Evolutionary conservation across 75 land plant genomes (phyloP).

Genomic region (Azolla pinnata): DNA sequence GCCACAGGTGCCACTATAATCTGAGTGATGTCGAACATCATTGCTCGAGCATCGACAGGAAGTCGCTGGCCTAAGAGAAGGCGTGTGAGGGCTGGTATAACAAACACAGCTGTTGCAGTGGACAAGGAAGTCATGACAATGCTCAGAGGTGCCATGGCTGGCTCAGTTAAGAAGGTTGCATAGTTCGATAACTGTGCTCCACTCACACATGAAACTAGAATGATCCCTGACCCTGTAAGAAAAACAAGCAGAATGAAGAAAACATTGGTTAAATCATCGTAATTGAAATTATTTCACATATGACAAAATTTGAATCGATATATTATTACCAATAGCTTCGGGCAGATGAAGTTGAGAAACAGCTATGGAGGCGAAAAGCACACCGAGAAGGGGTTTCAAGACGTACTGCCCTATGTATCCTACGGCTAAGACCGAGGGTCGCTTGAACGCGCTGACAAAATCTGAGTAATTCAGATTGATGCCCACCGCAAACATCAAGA

Average conservation of each 20-base stretch:
- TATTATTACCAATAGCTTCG: conserved; percentile 50
- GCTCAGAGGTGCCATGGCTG: conserved; percentile 77
- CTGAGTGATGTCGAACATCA: conserved; percentile 76
- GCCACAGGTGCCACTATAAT: conserved; percentile 84
- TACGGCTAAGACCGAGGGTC: conserved; percentile 59
- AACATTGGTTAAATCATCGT: no score
- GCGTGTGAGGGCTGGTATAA: conserved; percentile 67
- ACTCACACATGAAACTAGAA: conserved; percentile 86
- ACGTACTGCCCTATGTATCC: conserved; percentile 82
- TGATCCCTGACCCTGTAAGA: conserved; percentile 81
- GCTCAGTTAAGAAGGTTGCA: conserved; percentile 87
- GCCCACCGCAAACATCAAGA: conserved; percentile 98
- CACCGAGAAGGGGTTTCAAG: conserved; percentile 77
- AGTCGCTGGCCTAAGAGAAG: conserved; percentile 75
- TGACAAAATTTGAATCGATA: not conserved
- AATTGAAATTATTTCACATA: no score
- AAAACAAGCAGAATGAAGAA: not conserved
- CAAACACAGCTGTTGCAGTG: conserved; percentile 81
- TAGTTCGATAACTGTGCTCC: conserved; percentile 97
- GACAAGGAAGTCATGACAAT: conserved; percentile 95
- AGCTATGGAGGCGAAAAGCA: conserved; percentile 51
- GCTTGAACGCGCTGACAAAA: conserved; percentile 63
- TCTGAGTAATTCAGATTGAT: conserved; percentile 77
- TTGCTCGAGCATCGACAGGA: conserved; percentile 85
- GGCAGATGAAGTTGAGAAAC: conserved; percentile 57